These are phyloP conservation scores for Russula dissimulans DNA, from an alignment of 768 basidiomycete species.

Conservation along the genomic window DNA sequence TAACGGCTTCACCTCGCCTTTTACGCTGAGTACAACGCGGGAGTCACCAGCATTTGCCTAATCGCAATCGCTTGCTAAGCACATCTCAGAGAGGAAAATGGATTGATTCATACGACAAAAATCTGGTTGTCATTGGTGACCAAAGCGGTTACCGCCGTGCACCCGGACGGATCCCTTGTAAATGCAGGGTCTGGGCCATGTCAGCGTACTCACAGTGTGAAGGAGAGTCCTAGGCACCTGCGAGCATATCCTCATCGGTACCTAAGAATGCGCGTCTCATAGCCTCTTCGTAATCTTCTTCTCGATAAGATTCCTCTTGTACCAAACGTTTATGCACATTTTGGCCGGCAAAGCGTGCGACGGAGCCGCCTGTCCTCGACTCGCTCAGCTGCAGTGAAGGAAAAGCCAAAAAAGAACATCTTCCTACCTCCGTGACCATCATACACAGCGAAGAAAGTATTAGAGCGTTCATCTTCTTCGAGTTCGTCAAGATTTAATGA, in stretches of 20 bases:
- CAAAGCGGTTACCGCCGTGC: slow-evolving; percentile 87
- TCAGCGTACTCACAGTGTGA: neutral
- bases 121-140: slow-evolving; percentile 71
- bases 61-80: slow-evolving; percentile 26
- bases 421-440: slow-evolving; percentile 92
- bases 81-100: neutral
- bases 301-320: slow-evolving; percentile 61
- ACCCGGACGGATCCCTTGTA: slow-evolving; percentile 88
- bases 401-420: slow-evolving; percentile 1
- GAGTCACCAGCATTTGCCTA: slow-evolving; percentile 99
- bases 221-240: slow-evolving; percentile 41
- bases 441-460: slow-evolving; percentile 92
- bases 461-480: slow-evolving; percentile 32
- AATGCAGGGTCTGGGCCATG: slow-evolving; percentile 62
- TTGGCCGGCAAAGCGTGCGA: slow-evolving; percentile 81
- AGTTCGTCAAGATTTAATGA: slow-evolving; percentile 58
- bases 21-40: slow-evolving; percentile 74
- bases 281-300: slow-evolving; percentile 62
- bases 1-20: slow-evolving; percentile 79
- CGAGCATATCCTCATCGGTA: slow-evolving; percentile 89
- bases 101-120: slow-evolving; percentile 52
- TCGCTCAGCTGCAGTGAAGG: slow-evolving; percentile 1
- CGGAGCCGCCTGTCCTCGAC: slow-evolving; percentile 51
- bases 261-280: slow-evolving; percentile 86
- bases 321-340: slow-evolving; percentile 73